A percentile compares a stretch with the other conserved stretches of the same genome.
phyloP scores from a whole-genome alignment of 2,329 filamentous ascomycete species.

The Metarhizium album region DNA sequence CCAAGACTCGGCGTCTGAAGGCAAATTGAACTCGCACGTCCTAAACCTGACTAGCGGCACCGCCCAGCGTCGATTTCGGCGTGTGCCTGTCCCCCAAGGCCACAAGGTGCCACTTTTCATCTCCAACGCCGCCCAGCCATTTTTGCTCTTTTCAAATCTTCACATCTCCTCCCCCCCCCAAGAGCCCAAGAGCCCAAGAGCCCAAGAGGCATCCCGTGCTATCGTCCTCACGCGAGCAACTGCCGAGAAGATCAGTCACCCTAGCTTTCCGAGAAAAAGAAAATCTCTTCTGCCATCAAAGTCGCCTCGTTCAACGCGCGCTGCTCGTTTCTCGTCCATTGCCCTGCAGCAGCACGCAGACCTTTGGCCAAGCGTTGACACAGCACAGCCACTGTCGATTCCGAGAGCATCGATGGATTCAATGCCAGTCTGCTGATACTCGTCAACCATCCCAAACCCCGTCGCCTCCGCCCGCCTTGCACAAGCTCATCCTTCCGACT shows the following conservation, averaged over 20 bases:
- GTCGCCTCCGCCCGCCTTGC: not conserved
- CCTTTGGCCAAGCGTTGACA: not conserved
- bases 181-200: no score
- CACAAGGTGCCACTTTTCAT: conserved; percentile 3
- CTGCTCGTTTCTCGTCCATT: not conserved
- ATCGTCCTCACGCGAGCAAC: no score
- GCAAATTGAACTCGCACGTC: not conserved
- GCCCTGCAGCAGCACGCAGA: not conserved
- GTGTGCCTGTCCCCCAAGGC: no score
- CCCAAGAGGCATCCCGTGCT: no score
- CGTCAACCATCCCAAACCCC: not conserved
- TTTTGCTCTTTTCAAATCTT: conserved; percentile 2
- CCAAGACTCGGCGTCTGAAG: no score
- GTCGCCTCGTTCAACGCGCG: not conserved
- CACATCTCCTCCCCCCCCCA: no score
- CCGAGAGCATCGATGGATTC: not conserved
- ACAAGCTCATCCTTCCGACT: not conserved
- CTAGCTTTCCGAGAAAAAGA: not conserved
- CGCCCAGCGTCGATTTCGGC: no score
- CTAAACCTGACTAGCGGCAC: not conserved
- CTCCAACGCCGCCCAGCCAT: conserved; percentile 2
- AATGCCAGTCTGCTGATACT: not conserved
- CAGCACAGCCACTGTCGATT: not conserved
- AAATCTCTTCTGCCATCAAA: not conserved
- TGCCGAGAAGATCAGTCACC: not conserved